These are phyloP conservation scores for Rhodotorula sp. DNA, from an alignment of 1,284 basidiomycete genomes.

Conservation along the genomic window DNA sequence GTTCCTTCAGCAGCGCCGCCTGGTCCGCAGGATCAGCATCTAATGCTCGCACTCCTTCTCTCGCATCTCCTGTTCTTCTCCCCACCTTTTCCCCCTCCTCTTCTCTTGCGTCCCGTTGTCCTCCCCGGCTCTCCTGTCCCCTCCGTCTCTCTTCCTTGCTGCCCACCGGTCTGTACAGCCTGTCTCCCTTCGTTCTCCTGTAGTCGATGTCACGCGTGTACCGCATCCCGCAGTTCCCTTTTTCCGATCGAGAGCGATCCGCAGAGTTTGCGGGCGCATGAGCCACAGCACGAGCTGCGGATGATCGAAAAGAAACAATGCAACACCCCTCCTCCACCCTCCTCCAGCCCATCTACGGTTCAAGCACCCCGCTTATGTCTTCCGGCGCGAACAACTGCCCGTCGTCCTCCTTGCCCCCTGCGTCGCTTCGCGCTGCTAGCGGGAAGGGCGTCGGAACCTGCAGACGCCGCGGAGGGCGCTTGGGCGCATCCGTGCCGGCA, in stretches of 20 bases:
- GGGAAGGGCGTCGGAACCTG: too few species aligned
- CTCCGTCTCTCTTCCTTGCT: too few species aligned
- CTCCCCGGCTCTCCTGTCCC: too few species aligned
- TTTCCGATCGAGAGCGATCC: too few species aligned
- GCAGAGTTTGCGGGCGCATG: too few species aligned
- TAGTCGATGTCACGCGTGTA: neutral
- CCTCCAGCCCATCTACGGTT: neutral
- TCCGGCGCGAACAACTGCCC: neutral
- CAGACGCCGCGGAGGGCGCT: too few species aligned
- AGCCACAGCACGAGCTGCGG: too few species aligned
- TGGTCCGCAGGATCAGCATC: slow-evolving; percentile 44
- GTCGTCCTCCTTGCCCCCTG: neutral
- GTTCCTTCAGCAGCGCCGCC: slow-evolving; percentile 61
- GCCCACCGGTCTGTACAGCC: too few species aligned
- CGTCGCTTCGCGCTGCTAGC: neutral
- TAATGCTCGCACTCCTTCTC: neutral
- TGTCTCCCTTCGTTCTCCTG: too few species aligned
- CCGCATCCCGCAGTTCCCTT: neutral
- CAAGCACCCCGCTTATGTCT: neutral
- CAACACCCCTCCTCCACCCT: too few species aligned
- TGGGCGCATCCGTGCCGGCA: too few species aligned
- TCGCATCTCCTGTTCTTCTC: neutral
- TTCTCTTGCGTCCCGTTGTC: neutral
- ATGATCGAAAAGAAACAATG: too few species aligned
- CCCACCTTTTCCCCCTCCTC: neutral